Base-by-base conservation (phyloP, 805 yeast species). In the Barnettozyma sp. region DNA sequence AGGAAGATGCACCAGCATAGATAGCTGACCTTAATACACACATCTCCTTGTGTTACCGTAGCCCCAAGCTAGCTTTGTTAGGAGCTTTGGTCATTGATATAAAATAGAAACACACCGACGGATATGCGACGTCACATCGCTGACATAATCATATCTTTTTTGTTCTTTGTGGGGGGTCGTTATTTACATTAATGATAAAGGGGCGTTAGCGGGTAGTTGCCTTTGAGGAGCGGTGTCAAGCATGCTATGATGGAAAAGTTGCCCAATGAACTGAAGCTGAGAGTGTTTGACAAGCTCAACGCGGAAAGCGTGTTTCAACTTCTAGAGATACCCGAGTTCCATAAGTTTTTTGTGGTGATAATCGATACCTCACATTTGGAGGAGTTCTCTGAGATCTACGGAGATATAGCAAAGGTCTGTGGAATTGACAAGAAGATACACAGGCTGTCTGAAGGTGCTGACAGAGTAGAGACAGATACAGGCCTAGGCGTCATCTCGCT, bases 181-280 rank as follows among this genome's bases (percentile, higher is more conserved):
- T n/a, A n/a, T n/a, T n/a, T n/a, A n/a, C n/a, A n/a, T n/a, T n/a
- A n/a, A n/a, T n/a, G n/a, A n/a, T n/a, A n/a, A n/a, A n/a, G n/a
- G n/a, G n/a, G n/a, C n/a, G n/a, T n/a, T n/a, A n/a, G n/a, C n/a
- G n/a, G n/a, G n/a, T n/a, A n/a, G n/a, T n/a, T n/a, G n/a, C n/a
- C n/a, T n/a, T 22, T 22, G 8, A 22, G 25, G 13, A 12, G 9
- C 25, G 25, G 25, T 22, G 13, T 22, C 9, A 7, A 22, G n/a
- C 5, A 22, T 12, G 5, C 11, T 5, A 24, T 10, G 16, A 24
- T 24, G 26, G 26, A 24, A 16, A 24, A 4, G 15, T 4, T 24
- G 14, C 26, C 26, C 26, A 24, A 24, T 24, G 26, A 24, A n/a
- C 26, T 24, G n/a, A 24, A 24, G 14, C 15, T 24, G 26, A 24